A percentile compares a stretch with the other conserved stretches of the same genome.
Conservation (phyloP, 2,329 filamentous ascomycete species). For the Xylaria sp. region DNA sequence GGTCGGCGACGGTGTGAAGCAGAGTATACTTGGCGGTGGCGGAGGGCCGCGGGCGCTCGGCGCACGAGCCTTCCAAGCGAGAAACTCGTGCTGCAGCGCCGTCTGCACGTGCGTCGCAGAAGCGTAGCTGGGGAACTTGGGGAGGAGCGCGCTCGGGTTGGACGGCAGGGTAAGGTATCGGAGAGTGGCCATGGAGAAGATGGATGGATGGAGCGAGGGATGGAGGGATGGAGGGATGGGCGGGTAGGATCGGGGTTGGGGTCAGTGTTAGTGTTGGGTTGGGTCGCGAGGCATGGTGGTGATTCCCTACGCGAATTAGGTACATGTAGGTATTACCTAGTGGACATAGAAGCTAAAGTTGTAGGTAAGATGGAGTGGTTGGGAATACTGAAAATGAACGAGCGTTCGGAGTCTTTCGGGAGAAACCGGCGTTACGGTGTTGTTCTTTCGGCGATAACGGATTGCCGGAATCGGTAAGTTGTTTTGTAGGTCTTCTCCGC, state of each 20-base stretch:
- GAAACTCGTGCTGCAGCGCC: constrained; percentile 59
- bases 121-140: constrained; percentile 52
- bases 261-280: constrained; percentile 4
- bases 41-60: constrained; percentile 46
- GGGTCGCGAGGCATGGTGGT: constrained; percentile 5
- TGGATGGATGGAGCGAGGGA: not conserved
- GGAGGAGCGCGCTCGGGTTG: constrained; percentile 36
- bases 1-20: constrained; percentile 83
- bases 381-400: not conserved
- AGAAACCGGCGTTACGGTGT: constrained; percentile 20
- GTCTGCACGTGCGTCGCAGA: constrained; percentile 54
- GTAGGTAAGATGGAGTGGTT: not conserved
- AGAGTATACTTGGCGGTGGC: constrained; percentile 78
- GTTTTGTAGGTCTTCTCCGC: not conserved
- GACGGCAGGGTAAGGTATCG: constrained; percentile 41
- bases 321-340: not conserved
- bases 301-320: not conserved
- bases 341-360: not conserved
- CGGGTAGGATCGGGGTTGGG: constrained; percentile 12
- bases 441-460: constrained; percentile 31
- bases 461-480: constrained; percentile 26
- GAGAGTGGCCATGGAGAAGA: constrained; percentile 33
- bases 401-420: constrained; percentile 3
- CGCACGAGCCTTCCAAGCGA: constrained; percentile 64
- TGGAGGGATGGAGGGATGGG: not conserved